phyloP scores from a whole-genome alignment of 106 monocot genomes.

The Ottelia alismoides region DNA sequence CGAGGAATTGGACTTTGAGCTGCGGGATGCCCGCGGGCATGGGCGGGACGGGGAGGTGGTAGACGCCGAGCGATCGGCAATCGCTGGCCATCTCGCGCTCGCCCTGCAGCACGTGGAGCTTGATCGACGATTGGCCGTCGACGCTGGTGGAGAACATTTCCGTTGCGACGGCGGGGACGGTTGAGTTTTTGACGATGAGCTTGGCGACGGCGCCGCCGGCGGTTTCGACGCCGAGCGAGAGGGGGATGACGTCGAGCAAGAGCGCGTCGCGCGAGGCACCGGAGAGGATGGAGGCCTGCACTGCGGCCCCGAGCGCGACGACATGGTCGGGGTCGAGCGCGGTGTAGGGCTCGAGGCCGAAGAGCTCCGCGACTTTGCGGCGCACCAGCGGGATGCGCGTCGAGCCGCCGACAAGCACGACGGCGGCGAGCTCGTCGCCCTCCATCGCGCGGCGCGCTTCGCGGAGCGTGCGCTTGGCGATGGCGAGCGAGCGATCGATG shows the following conservation, averaged over 20 bases:
- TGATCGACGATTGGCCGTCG: background rate
- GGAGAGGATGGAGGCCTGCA: background rate
- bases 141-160: slow-evolving; percentile 3
- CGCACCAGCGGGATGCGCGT: slow-evolving; percentile 1
- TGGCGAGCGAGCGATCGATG: slow-evolving; percentile 12
- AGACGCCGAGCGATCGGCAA: slow-evolving; percentile 1
- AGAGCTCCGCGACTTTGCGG: background rate
- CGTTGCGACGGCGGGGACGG: slow-evolving; percentile 1
- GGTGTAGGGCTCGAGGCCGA: slow-evolving; percentile 7
- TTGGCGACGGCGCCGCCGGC: slow-evolving; percentile 1
- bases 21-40: background rate
- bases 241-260: slow-evolving; percentile 1
- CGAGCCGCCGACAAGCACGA: slow-evolving; percentile 5
- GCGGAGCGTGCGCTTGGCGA: background rate
- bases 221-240: background rate
- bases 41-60: background rate
- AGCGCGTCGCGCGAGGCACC: background rate
- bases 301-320: background rate
- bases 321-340: too few species aligned
- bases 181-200: slow-evolving; percentile 3
- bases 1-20: slow-evolving; percentile 1
- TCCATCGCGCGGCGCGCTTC: slow-evolving; percentile 1
- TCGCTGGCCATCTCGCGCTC: slow-evolving; percentile 4
- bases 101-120: slow-evolving; percentile 3
- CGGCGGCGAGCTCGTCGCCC: background rate